Conservation (phyloP, 352 stramenopile species). For the Ophiocytium majus region DNA sequence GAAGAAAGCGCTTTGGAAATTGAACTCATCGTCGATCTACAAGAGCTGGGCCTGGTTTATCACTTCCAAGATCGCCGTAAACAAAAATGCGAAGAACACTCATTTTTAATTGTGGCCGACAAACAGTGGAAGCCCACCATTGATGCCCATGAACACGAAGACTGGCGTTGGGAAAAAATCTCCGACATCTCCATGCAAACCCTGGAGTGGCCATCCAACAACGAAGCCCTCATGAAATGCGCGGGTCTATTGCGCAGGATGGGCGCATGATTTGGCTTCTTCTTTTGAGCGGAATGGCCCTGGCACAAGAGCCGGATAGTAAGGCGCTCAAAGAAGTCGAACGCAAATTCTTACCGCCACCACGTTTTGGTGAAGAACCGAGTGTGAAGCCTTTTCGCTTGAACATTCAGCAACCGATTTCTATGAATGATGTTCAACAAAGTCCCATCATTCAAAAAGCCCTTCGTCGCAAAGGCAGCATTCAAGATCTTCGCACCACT, state of each 20-base stretch:
- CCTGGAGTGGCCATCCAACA: neutral
- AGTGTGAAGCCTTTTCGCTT: too few relatives aligned
- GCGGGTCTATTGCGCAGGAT: neutral
- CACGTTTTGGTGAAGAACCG: too few relatives aligned
- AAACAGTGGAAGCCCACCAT: neutral
- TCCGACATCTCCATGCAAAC: neutral
- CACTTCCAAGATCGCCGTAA: neutral
- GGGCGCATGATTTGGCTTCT: neutral
- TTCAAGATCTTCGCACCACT: too few relatives aligned
- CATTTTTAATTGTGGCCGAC: neutral
- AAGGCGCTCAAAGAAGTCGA: too few relatives aligned
- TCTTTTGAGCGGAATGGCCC: too few relatives aligned
- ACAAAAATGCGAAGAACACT: neutral
- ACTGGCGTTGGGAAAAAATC: slow-evolving; percentile 8
- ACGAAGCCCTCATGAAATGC: neutral
- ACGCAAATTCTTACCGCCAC: too few relatives aligned
- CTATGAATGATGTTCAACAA: too few relatives aligned
- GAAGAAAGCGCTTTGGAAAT: slow-evolving; percentile 11
- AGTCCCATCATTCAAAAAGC: too few relatives aligned
- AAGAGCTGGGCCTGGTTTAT: neutral
- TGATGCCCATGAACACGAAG: slow-evolving; percentile 6
- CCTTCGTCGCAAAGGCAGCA: too few relatives aligned
- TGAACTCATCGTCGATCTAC: neutral
- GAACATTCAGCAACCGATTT: too few relatives aligned
- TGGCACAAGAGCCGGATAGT: too few relatives aligned